phyloP scores from a whole-genome alignment of 257 asterid genomes.

The Gentiana macrophylla region DNA sequence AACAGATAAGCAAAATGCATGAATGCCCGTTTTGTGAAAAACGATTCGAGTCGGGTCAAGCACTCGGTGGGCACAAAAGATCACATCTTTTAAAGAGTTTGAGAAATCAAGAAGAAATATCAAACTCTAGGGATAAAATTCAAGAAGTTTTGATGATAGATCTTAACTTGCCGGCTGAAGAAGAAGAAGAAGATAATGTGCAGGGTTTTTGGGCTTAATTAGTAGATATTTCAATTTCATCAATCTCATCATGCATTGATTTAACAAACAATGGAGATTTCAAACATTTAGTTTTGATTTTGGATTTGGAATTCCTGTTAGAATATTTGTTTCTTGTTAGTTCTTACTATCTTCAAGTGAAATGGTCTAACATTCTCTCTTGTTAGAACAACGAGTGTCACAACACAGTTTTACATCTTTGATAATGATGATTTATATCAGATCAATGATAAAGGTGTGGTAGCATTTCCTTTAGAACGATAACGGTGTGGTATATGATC shows the following conservation, averaged over 20 bases:
- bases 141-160: constrained; percentile 20
- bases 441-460: too few relatives aligned
- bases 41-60: constrained; percentile 47
- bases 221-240: constrained; percentile 13
- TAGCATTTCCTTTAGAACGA: too few relatives aligned
- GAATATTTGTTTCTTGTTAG: too few relatives aligned
- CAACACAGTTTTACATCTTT: not conserved
- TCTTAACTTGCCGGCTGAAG: constrained; percentile 39
- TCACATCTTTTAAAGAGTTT: constrained; percentile 24
- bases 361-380: not conserved
- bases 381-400: not conserved
- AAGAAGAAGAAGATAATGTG: constrained; percentile 21
- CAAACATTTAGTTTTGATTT: not conserved
- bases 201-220: constrained; percentile 6
- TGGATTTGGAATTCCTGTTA: too few relatives aligned
- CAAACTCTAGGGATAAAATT: constrained; percentile 9
- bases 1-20: constrained; percentile 12
- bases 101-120: constrained; percentile 10
- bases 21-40: constrained; percentile 47
- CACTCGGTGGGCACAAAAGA: constrained; percentile 64
- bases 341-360: not conserved
- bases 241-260: constrained; percentile 12
- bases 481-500: too few relatives aligned
- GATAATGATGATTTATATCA: too few relatives aligned
- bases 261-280: constrained; percentile 7